Base-by-base conservation (phyloP, 768 basidiomycete genomes). In the Pholiota conissans region DNA sequence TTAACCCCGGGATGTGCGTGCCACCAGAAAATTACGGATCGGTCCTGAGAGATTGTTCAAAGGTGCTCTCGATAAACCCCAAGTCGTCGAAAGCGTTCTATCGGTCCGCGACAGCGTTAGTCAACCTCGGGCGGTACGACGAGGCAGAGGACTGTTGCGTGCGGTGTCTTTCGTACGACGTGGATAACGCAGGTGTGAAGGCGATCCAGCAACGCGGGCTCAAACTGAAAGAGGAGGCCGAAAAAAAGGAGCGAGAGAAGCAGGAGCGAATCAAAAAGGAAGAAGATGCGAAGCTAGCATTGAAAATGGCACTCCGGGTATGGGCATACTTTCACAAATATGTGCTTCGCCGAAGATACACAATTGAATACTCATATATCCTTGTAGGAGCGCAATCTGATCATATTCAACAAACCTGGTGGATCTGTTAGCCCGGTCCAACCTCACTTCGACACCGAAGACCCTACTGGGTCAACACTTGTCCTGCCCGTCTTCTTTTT, bases 401-500 rank as follows among this genome's bases (percentile, higher is more conserved):
- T 90, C 58, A 66, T 76, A 9, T 69, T 85, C 11, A 78, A 76
- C n/a, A 81, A 78, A 55, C 79, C 80, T 18, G 79, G 82, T 27
- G 77, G 79, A 27, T 74, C 78, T 35, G 76, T 76, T 52, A 85
- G 81, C 65, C 84, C 84, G 6, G 86, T 83, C 66, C 71, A 74
- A 50, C 86, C 91, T 7, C 80, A 83, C 55, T 89, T 89, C 64
- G 87, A 90, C 66, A 68, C 80, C 2, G 84, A 88, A 59, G 89
- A 87, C 71, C 68, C 83, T 56, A 74, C 84, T 56, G 62, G 79
- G 62, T 68, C 71, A 59, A 86, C 85, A 0, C 79, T 96, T 11
- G 72, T 96, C 60, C 70, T 97, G 68, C 96, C 97, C 2, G 87
- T 90, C 39, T 92, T 97, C 77, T 90, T 98, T 73, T 80, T 98